These are phyloP conservation scores for Neurospora sp. DNA, from an alignment of 495 filamentous ascomycete genomes.

Conservation along the genomic window DNA sequence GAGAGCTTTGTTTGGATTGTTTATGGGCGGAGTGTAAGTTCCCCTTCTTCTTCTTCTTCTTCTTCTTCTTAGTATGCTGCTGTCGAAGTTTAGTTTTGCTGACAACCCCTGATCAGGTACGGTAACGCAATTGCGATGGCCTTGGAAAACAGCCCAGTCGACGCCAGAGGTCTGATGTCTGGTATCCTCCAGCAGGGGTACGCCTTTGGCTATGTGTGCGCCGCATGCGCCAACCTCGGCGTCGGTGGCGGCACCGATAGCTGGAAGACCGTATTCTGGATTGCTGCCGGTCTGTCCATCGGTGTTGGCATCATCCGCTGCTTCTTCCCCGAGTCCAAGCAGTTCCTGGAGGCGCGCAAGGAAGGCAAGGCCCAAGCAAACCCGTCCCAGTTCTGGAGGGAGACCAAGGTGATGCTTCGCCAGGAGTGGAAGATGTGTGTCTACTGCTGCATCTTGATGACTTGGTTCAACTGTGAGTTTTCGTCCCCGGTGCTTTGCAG, in stretches of 20 bases:
- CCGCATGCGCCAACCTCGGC: constrained; percentile 59
- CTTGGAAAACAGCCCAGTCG: constrained; percentile 61
- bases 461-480: constrained; percentile 43
- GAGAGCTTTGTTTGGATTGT: constrained; percentile 61
- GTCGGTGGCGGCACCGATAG: constrained; percentile 45
- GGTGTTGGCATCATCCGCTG: constrained; percentile 52
- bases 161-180: constrained; percentile 65
- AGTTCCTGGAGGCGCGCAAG: constrained; percentile 56
- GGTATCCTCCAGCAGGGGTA: constrained; percentile 73
- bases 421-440: constrained; percentile 62
- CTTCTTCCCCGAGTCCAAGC: constrained; percentile 58
- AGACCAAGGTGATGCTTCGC: constrained; percentile 50
- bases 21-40: constrained; percentile 62
- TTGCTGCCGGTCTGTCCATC: constrained; percentile 49
- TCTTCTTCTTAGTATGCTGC: neutral
- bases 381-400: constrained; percentile 47
- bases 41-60: no score
- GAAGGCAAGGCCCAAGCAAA: constrained; percentile 37
- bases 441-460: constrained; percentile 65
- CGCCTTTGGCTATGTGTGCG: constrained; percentile 63
- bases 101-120: constrained; percentile 29
- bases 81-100: neutral
- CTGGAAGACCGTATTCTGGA: constrained; percentile 58
- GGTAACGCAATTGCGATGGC: constrained; percentile 76
- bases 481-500: neutral